These are phyloP conservation scores for Yamadazyma olivae DNA, from an alignment of 805 yeast species.

Conservation along the genomic window DNA sequence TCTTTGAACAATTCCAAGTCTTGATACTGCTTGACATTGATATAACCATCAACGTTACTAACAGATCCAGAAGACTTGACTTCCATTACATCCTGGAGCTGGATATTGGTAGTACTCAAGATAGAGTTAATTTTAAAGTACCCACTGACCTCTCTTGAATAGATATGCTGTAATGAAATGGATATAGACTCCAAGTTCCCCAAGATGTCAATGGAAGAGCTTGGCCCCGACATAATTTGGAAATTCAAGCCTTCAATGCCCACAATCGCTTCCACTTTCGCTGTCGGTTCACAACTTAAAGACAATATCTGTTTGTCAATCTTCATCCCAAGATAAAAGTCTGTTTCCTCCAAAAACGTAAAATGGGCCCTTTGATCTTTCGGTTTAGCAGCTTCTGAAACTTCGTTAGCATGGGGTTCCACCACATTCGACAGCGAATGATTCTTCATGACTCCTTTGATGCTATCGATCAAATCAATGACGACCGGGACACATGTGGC, in stretches of 20 bases:
- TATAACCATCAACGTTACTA: constrained; percentile 53
- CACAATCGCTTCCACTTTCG: constrained; percentile 84
- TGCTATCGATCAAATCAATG: constrained; percentile 51
- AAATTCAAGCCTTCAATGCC: constrained; percentile 68
- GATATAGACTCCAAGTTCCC: constrained; percentile 53
- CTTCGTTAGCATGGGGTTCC: background rate
- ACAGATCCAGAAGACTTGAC: constrained; percentile 51
- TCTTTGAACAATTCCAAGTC: constrained; percentile 81
- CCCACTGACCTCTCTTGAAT: constrained; percentile 87
- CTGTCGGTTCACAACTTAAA: constrained; percentile 90
- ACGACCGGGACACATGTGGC: constrained; percentile 80
- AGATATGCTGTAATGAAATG: constrained; percentile 83
- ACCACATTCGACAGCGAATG: background rate
- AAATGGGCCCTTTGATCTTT: constrained; percentile 8
- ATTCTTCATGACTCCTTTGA: constrained; percentile 44
- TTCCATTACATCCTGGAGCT: constrained; percentile 38
- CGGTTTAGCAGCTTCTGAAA: background rate
- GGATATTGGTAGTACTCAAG: constrained; percentile 46
- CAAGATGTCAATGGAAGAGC: constrained; percentile 38
- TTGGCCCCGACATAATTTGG: constrained; percentile 51
- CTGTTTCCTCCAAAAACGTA: constrained; percentile 49
- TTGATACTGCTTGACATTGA: constrained; percentile 82
- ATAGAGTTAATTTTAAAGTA: constrained; percentile 49
- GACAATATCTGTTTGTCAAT: constrained; percentile 73
- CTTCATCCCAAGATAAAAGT: constrained; percentile 58